Base-by-base conservation (phyloP, 306 rosid genomes). In the Ormosia semicastrata region DNA sequence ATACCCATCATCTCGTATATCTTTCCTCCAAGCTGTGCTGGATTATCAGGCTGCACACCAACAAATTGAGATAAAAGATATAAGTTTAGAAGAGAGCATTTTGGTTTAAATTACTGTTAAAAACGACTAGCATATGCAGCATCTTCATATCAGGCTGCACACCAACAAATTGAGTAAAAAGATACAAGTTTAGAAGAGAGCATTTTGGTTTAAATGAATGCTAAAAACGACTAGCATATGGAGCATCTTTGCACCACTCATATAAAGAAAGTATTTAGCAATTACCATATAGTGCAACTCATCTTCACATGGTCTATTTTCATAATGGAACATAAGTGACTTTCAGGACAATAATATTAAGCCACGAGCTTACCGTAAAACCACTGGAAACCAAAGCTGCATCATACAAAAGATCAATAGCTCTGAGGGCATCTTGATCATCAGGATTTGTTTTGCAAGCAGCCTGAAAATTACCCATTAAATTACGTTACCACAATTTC, bases 361-460 rank as follows among this genome's bases (percentile, higher is more conserved):
- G 30, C 5, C 54, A 54, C 37, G 37, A 49, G 84, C 89, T 89
- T 78, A 96, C 98, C 60, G 98, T 92, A 71, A 84, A 96, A 46
- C 98, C 99, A 77, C 98, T 96, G 57, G 99, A 92, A 79, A 96
- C 98, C 88, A 96, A 83, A 75, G 99, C 99, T 47, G 99, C 90
- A 83, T 94, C 98, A 40, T 92, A 96, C 86, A 96, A 64, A 84
- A 96, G 98, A 87, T 93, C 99, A 33, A 96, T 88, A 47, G 98
- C 96, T 90, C 91, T 92, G 56, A 89, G 77, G 82, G 98, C 99
- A 79, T 93, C 95, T 76, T 86, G 92, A 81, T 96, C 97, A 3
- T 89, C 85, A 0, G 97, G 97, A 86, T 90, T 91, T 71, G 87
- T 86, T 79, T 86, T 90, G 87, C 34, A 85, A 33, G 97, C 98